Evolutionary conservation across 2,329 filamentous ascomycete species (phyloP), one percentile per base, ranked within the genome.

Genomic region (Trichoderma endophyticum): DNA sequence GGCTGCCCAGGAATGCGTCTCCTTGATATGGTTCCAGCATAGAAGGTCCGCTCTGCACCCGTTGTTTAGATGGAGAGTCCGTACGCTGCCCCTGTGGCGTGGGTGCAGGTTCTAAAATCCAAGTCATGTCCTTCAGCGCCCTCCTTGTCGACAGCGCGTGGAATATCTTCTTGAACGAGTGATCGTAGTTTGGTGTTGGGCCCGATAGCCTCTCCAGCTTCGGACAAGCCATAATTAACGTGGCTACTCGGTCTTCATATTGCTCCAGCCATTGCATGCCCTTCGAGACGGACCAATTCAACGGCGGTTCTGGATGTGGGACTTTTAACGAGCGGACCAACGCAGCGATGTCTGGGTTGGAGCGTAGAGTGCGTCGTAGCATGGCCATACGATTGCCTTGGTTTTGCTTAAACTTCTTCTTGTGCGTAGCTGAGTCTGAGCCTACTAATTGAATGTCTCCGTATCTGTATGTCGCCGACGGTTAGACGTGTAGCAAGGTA

Each of bases 221-320:
- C 3, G 89, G 89, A 71, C 89, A 91, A 0, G 88, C 86, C 88
- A 90, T 90, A 71, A 91, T 83, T 28, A 91, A 79, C 6, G 89
- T 86, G 0, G 89, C 88, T 2, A 90, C 83, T 3, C 88, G 78
- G 74, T 89, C 85, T 72, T 89, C 84, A 76, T 91, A 91, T 60
- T 86, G 82, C 43, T 86, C 84, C 21, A 80, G 63, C 12, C 81
- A 75, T n/a, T 82, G 78, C 14, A 81, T 79, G 24, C 74, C 73
- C 73, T 77, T 78, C 30, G 72, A 39, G 39, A 36, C 61, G 1
- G 73, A 71, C 14, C 76, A 75, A 30, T 77, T 78, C 32, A 81
- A 79, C 0, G 83, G 82, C 12, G 83, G 74, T 6, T 85, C 83
- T 0, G 87, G 88, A 2, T 75, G 73, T 2, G 81, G 81, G 2